Evolutionary conservation across 805 yeast species (phyloP).

Genomic region (Millerago galiae): DNA sequence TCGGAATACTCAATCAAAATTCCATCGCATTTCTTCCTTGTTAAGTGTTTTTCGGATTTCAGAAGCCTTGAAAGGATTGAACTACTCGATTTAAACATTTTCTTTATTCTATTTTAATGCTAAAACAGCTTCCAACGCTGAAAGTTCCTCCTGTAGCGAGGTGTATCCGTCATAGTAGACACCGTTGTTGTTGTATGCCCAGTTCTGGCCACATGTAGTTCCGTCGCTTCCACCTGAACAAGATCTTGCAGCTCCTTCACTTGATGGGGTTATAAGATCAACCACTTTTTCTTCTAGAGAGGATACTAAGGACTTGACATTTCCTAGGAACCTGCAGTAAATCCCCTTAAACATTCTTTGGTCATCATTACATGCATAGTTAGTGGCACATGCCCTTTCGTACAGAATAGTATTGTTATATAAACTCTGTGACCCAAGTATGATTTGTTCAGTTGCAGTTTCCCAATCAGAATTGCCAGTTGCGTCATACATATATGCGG

Average conservation of each 20-base stretch:
- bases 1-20: too few relatives aligned
- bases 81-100: not conserved
- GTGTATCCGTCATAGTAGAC: slow-evolving; percentile 62
- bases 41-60: too few relatives aligned
- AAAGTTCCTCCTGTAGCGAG: slow-evolving; percentile 88
- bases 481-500: slow-evolving; percentile 64
- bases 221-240: slow-evolving; percentile 87
- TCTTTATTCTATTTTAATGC: slow-evolving; percentile 22
- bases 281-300: slow-evolving; percentile 28
- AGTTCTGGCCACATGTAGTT: slow-evolving; percentile 79
- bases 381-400: slow-evolving; percentile 81
- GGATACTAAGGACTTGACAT: slow-evolving; percentile 67
- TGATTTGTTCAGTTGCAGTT: slow-evolving; percentile 10
- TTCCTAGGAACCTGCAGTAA: slow-evolving; percentile 66
- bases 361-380: slow-evolving; percentile 64
- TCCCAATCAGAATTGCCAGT: slow-evolving; percentile 63
- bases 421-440: slow-evolving; percentile 25
- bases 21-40: too few relatives aligned
- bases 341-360: slow-evolving; percentile 88
- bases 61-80: too few relatives aligned
- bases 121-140: slow-evolving; percentile 64
- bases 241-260: slow-evolving; percentile 69
- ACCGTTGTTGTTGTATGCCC: slow-evolving; percentile 41
- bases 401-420: slow-evolving; percentile 49
- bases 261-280: slow-evolving; percentile 39